Evolutionary conservation across 2,329 filamentous ascomycete genomes (phyloP), one percentile per base, ranked within the genome.

Genomic region (Zymoseptoria passerinii): DNA sequence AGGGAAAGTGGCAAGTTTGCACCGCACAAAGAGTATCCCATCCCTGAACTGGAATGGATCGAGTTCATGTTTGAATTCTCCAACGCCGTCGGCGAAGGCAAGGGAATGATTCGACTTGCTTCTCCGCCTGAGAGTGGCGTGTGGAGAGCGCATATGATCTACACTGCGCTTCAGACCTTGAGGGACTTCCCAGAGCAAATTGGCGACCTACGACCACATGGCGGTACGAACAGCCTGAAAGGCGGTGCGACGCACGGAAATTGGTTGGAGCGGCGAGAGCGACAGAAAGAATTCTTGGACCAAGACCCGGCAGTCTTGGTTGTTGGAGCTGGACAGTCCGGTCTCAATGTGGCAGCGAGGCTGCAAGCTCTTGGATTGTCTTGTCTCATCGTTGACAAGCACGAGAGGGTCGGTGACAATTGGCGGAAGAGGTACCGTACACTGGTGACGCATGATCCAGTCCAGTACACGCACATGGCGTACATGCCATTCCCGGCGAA

Each of bases 371-470:
- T 77, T 10, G 72, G 73, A 3, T 57, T 78, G 0, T 70, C 72
- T 4, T 70, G 67, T 53, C 66, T 80, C 18, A 69, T 81, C 28
- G 65, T 81, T 13, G 79, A 81, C 54, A 73, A 73, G 54, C 75
- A 76, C 48, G 68, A 73, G 16, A 68, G 74, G 0, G 69, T 81
- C 8, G 78, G 78, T 4, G 78, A 80, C 60, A 79, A 78, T 53
- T 81, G 79, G 79, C 68, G 77, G 2, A 72, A 75, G 16, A 73
- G 80, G n/a, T 81, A 81, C 59, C 70, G 74, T 23, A 69, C 67
- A 2, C 79, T 89, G 0, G 84, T 88, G 0, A 80, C 86, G 0
- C 86, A 89, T 64, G 86, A 88, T 63, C 84, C 85, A 0, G 81
- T 88, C 1, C 85, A 76, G 70, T 77, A 74, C 56, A 79, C 81